Base-by-base conservation (phyloP, 2,329 filamentous ascomycete species). In the Talaromyces sp. region DNA sequence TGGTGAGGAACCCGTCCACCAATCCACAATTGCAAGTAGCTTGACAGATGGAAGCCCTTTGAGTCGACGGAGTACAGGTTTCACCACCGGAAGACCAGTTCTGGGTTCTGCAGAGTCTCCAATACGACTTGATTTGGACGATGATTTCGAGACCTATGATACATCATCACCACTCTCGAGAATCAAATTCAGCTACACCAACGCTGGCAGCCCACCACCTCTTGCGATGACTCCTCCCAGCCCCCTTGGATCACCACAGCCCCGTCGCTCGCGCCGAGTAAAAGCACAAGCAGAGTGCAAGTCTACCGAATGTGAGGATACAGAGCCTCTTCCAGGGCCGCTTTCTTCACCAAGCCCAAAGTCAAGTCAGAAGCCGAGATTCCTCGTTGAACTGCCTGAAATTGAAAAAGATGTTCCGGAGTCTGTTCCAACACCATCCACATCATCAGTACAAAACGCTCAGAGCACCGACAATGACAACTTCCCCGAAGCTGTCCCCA, bases 111-210 rank as follows among this genome's bases (percentile, higher is more conserved):
- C 29, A 12, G 32, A 50, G 14, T 48, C 55, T 29, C 29, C 57
- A 54, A 51, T 38, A 9, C 29, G 29, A 26, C 51, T 59, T 21
- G 56, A 59, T n/a, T 56, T 32, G 17, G 60, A 62, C 11, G 32
- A 54, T 21, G 53, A 52, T 14, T 21, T 50, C 21, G 60, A 53
- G 24, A 52, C 10, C 14, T 31, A 29, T 35, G 53, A 46, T 29
- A 41, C 32, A 26, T 53, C 57, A 32, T 53, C 57, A 32, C 57
- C 60, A 35, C 55, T 52, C 26, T 50, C 62, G 29, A 60, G 57
- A 41, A 61, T 68, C 29, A 66, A 56, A 17, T 64, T 71, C 26
- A 70, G 67, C 35, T 68, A 67, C 56, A 68, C 68, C n/a, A 64
- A 66, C 58, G 58, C 63, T 19, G 65, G 60, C 14, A 65, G 64